Base-by-base conservation (phyloP, 2,329 filamentous ascomycete genomes). In the Ascochyta koolunga region DNA sequence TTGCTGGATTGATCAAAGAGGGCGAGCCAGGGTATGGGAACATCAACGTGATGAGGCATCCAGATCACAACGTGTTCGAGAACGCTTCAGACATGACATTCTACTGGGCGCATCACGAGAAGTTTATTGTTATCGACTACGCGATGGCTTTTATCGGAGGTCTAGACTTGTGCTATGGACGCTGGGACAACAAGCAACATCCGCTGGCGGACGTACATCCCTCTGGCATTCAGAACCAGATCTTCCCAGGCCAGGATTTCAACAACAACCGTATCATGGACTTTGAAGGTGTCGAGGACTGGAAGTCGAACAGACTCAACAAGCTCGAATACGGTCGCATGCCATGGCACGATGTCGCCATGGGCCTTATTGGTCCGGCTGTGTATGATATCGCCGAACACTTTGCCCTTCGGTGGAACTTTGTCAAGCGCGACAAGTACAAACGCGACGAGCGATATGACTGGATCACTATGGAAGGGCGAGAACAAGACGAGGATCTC, bases 201-300 rank as follows among this genome's bases (percentile, higher is more conserved):
- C 83, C 88, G 1, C 82, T 97, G 13, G 84, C 93, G 0, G 95
- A 98, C 72, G 87, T 93, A 0, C 93, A 98, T 71, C 93, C 93
- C 0, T 87, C 88, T 37, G 90, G 90, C 18, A 84, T 96, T 16
- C 80, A 84, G 13, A 86, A 93, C 49, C 93, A 97, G 73, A 82
- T 97, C 18, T 99, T 91, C 82, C 93, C 95, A 0, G 95, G 95
- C 0, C 95, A 99, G 70, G 95, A 99, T 68, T 98, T 96, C 80
- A 98, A 98, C 76, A 98, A 98, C 76, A 97, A 96, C 73, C 86
- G 93, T 32, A 88, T 98, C 64, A 90, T 96, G 88, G 95, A 99
- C 68, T 99, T 98, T 72, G 83, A 97, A 65, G 89, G 88, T 27
- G 95, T 98, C 1, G 75, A 90, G 25, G 89, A 97, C 69, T 98